Base-by-base conservation (phyloP, 2,329 filamentous ascomycete genomes). In the Arthrobotrys conoides region DNA sequence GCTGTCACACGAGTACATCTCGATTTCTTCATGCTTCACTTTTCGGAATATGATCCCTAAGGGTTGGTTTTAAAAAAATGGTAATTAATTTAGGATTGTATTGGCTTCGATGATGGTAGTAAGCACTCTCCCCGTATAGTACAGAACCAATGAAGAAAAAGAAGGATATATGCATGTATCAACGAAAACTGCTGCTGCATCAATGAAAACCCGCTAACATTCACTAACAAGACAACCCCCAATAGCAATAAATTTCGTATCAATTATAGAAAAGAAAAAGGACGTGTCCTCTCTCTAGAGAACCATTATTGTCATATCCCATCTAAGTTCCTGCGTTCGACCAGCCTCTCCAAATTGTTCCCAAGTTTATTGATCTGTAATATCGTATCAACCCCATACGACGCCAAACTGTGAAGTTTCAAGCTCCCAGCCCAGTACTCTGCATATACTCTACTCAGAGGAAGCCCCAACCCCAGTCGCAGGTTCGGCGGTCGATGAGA, bases 301-400 rank as follows among this genome's bases (percentile, higher is more conserved):
- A 30, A 22, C 51, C n/a, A 38, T 66, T 8, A 67, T 59, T 63
- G 53, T 79, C 80, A 82, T 57, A 82, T 78, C 27, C 80, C 70
- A 69, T 82, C 81, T 38, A 82, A 59, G 18, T 88, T 93, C 53
- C 57, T 36, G n/a, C 76, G 66, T 33, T 79, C 76, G 5, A 73
- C 70, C 79, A 99, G 87, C 84, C 97, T 93, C 86, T 99, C 96
- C 83, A 98, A 97, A 87, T 97, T 97, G 84, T 99, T 99, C 20
- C 96, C 96, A 72, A 99, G 87, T 84, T 97, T 96, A 4, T 93
- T 97, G 77, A 99, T 97, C 83, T 98, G 94, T 80, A 99, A 85
- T 83, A 99, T 99, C 0, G 93, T 94, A 86, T 99, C 96, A 5
- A 96, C 93, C 14, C 96, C 96, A 83, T 97, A 98, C 0, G 96